These are phyloP conservation scores for Mycosphaerella sp. DNA, from an alignment of 2,329 filamentous ascomycete species.

Conservation along the genomic window DNA sequence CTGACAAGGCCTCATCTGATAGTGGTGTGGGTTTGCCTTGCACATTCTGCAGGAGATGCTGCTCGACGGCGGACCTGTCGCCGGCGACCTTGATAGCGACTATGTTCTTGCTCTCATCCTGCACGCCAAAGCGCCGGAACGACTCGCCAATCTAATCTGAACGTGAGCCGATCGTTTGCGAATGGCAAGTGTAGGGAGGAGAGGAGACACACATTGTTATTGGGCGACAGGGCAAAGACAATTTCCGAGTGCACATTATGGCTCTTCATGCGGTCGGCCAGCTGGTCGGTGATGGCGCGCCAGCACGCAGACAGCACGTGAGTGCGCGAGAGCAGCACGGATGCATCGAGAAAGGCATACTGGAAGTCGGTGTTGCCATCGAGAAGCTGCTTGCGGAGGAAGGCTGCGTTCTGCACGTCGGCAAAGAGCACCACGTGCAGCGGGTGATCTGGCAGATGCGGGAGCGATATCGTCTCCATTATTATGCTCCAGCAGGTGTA, in stretches of 20 bases:
- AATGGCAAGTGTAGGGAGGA: too few relatives aligned
- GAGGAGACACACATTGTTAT: constrained; percentile 62
- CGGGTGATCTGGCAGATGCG: constrained; percentile 66
- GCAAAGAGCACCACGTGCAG: constrained; percentile 71
- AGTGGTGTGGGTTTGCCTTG: constrained; percentile 56
- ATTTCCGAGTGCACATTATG: constrained; percentile 86
- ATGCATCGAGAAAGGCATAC: constrained; percentile 88
- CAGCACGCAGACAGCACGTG: constrained; percentile 73
- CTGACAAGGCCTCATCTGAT: constrained; percentile 56
- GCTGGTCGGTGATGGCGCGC: constrained; percentile 63
- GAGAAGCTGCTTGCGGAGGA: constrained; percentile 77
- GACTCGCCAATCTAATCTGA: constrained; percentile 74
- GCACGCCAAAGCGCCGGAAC: constrained; percentile 81
- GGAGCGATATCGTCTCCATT: constrained; percentile 63
- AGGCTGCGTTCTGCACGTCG: constrained; percentile 68
- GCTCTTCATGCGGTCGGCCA: constrained; percentile 61
- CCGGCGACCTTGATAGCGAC: constrained; percentile 72
- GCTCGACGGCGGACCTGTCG: constrained; percentile 37
- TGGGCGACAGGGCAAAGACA: constrained; percentile 71
- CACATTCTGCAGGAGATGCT: constrained; percentile 58
- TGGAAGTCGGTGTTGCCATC: constrained; percentile 78
- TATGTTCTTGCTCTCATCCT: constrained; percentile 63
- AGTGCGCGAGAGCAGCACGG: constrained; percentile 62
- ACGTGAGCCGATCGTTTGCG: too few relatives aligned
- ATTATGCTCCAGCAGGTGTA: too few relatives aligned